Evolutionary conservation across 2,329 filamentous ascomycete species (phyloP).

Genomic region (Colletotrichum endophyticum): DNA sequence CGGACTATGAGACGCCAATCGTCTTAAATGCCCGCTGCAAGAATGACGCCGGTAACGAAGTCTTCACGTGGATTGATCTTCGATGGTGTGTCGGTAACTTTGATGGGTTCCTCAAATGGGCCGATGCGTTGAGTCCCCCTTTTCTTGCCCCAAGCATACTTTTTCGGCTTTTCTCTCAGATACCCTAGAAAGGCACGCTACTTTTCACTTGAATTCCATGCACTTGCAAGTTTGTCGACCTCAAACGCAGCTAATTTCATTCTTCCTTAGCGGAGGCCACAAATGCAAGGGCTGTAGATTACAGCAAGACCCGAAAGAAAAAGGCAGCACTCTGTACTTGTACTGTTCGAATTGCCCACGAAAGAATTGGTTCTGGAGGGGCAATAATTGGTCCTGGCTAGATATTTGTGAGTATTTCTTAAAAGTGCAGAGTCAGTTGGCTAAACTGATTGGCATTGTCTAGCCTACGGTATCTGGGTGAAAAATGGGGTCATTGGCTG

Average conservation of each 20-base stretch:
- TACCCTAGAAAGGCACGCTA: rapidly evolving
- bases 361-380: neutral
- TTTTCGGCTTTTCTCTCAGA: no score
- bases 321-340: neutral
- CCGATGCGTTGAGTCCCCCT: neutral
- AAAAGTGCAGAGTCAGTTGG: neutral
- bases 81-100: neutral
- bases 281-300: neutral
- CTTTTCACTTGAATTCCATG: rapidly evolving
- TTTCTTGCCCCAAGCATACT: rapidly evolving
- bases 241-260: rapidly evolving
- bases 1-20: neutral
- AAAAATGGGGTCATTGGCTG: neutral
- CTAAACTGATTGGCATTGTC: neutral
- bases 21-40: neutral
- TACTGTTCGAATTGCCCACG: neutral
- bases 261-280: neutral
- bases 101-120: neutral
- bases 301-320: neutral
- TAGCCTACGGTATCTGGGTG: neutral
- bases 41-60: neutral
- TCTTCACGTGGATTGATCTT: neutral
- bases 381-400: neutral
- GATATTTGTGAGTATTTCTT: neutral
- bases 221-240: rapidly evolving